Base-by-base conservation (phyloP, 2,329 filamentous ascomycete genomes). In the Fusarium drepaniforme region DNA sequence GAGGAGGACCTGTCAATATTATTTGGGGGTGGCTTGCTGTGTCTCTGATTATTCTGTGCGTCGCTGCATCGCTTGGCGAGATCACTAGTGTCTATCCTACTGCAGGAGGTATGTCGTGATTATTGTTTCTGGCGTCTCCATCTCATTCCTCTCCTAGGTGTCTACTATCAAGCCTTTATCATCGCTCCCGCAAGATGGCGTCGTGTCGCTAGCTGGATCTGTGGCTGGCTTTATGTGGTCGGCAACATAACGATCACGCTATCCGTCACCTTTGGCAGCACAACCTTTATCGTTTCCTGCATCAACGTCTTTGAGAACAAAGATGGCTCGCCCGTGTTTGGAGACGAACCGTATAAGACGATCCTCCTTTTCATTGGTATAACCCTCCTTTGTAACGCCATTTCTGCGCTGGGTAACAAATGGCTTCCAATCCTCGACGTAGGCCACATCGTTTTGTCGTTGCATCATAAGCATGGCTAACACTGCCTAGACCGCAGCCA, bases 151-250 rank as follows among this genome's bases (percentile, higher is more conserved):
- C 5, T 25, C 12, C 8, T 28, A 64, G 68, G 84, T 68, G 93
- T 94, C 63, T 95, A 95, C 84, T 94, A 94, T 81, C 93, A 94
- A 84, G 91, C 92, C 4, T 94, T 93, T 79, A 93, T 94, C 89
- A 88, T 95, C 8, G 88, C 93, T 0, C 87, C 91, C 15, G 81
- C 87, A n/a, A 82, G 82, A 16, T 92, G 89, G 84, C 90, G 92
- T 61, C 89, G 88, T 40, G 83, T 93, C 11, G 86, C 92, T 13
- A 91, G 91, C 28, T 95, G 91, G 90, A 89, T 93, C 68, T 93
- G 90, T 73, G 93, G 93, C 67, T 95, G 87, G 85, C 25, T 89
- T 86, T 80, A 80, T 89, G 81, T 92, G 59, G 91, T 91, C 38
- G 92, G 92, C 42, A 94, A 93, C 90, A 91, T 93, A 76, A 90